A percentile compares a stretch with the other conserved stretches of the same genome.
phyloP scores from a whole-genome alignment of 495 filamentous ascomycete genomes.

The Diplogelasinospora grovesii region DNA sequence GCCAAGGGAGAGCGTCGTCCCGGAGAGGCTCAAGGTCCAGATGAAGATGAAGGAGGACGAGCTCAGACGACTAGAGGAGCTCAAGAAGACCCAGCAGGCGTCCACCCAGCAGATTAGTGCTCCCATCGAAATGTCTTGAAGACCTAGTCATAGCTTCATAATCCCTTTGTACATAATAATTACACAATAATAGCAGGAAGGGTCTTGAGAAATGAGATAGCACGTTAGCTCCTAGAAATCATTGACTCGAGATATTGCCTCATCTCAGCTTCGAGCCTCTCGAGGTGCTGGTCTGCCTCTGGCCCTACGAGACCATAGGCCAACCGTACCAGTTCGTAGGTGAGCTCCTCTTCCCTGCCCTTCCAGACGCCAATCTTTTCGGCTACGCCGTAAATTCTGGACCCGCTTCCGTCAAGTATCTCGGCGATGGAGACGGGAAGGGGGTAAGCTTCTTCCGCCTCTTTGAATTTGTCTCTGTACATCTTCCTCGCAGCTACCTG shows the following conservation, averaged over 20 bases:
- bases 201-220: no score
- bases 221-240: no score
- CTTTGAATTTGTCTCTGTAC: not conserved
- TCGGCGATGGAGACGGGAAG: not conserved
- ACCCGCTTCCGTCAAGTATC: not conserved
- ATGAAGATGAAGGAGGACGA: slow-evolving; percentile 46
- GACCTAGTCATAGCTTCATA: no score
- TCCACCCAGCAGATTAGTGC: slow-evolving; percentile 7
- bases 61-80: slow-evolving; percentile 30
- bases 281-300: slow-evolving; percentile 5
- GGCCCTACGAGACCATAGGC: slow-evolving; percentile 2
- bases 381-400: not conserved
- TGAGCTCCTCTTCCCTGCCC: slow-evolving; percentile 4
- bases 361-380: slow-evolving; percentile 3
- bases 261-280: slow-evolving; percentile 2
- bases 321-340: not conserved
- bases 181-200: no score
- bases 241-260: no score
- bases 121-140: no score
- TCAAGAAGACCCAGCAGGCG: slow-evolving; percentile 8
- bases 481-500: not conserved
- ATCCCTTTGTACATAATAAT: no score
- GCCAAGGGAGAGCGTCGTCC: slow-evolving; percentile 40
- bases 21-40: slow-evolving; percentile 36
- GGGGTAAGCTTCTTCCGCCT: not conserved